A percentile compares a stretch with the other conserved stretches of the same genome.
Evolutionary conservation across 257 asterid species (phyloP).

Genomic region (Echium plantagineum): DNA sequence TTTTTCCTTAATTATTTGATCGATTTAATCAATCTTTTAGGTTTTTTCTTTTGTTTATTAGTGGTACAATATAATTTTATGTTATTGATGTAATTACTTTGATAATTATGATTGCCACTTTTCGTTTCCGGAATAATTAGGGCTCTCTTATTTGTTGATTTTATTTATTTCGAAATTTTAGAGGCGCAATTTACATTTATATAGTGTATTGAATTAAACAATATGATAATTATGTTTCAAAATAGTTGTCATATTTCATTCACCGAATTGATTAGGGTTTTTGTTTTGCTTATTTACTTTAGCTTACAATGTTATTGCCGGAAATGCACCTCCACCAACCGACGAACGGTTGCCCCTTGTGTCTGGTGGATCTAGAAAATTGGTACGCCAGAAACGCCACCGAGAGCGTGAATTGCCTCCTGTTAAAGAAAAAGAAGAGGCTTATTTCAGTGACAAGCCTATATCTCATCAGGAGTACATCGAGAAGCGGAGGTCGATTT

Average conservation of each 20-base stretch:
- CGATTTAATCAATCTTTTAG: too few species aligned
- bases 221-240: too few species aligned
- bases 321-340: conserved; percentile 27
- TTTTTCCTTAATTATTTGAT: not conserved
- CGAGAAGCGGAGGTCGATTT: conserved; percentile 41
- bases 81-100: too few species aligned
- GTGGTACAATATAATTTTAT: too few species aligned
- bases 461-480: conserved; percentile 76
- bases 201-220: too few species aligned
- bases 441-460: conserved; percentile 35
- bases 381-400: conserved; percentile 36
- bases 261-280: not conserved
- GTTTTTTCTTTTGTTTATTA: too few species aligned
- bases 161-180: too few species aligned
- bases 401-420: conserved; percentile 22
- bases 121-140: not conserved
- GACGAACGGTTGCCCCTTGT: conserved; percentile 18
- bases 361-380: not conserved
- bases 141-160: too few species aligned
- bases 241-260: not conserved
- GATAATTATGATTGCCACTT: too few species aligned
- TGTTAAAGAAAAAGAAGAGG: conserved; percentile 15
- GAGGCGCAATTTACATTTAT: too few species aligned
- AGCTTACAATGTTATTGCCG: conserved; percentile 60
- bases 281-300: conserved; percentile 9